Evolutionary conservation across 2,329 filamentous ascomycete species (phyloP), one percentile per base, ranked within the genome.

Genomic region (Beauveria scarabaeidicola): DNA sequence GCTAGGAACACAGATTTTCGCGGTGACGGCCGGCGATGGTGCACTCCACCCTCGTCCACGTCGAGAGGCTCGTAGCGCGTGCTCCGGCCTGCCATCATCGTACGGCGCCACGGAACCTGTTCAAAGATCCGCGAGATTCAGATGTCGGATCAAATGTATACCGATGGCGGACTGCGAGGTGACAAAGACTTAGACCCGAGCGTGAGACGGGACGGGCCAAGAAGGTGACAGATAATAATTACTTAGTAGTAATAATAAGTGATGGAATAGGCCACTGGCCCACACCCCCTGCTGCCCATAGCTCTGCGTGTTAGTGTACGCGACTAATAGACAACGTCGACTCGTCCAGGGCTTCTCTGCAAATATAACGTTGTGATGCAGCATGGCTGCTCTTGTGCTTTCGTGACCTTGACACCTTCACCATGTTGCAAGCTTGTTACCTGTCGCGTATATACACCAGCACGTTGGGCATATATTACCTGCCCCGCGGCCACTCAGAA

Each of bases 61-160:
- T 57, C 54, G 15, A 57, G 54, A 4, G 54, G 54, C 54, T 48
- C 54, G 44, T 57, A 57, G 40, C 40, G 52, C 5, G 52, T 46
- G 41, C 27, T 47, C 3, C 17, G 17, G 41, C 21, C 40, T 23
- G 52, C 52, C 52, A 55, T 46, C 38, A 19, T 54, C 32, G 5
- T 27, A 10, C 19, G 13, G 21, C 10, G 36, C 36, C 51, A 40
- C 51, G 32, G 29, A 32, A 32, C 29, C 29, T 32, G 29, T 13
- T 11, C 29, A 32, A 32, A 13, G 29, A 32, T 5, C 11, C 29
- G 29, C 29, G 29, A 32, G 36, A 41, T 38, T 36, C 25, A 29
- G 40, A 44, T 54, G 15, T 44, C 5, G 10, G 19, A 27, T 36
- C 23, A 19, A 15, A n/a, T 5, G 32, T 25, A 52, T 29, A 17